These are phyloP conservation scores for Melastoma candidum DNA, from an alignment of 441 rosid species.

Conservation along the genomic window DNA sequence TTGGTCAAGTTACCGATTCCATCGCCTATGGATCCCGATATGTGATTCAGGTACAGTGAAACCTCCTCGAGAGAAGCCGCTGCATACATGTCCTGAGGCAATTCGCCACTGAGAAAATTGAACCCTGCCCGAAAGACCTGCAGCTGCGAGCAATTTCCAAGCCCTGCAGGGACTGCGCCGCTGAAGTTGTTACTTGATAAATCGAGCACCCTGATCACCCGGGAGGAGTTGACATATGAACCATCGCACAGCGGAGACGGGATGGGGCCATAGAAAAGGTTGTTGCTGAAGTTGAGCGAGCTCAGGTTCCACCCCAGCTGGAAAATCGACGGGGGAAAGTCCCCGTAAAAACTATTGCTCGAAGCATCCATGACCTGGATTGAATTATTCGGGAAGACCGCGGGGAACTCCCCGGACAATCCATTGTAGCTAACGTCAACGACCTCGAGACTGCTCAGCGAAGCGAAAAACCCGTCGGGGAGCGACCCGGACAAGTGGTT, in stretches of 20 bases:
- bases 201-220: slow-evolving; percentile 32
- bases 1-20: slow-evolving; percentile 32
- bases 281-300: slow-evolving; percentile 62
- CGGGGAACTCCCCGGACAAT: slow-evolving; percentile 39
- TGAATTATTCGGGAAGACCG: slow-evolving; percentile 13
- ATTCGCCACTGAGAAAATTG: slow-evolving; percentile 52
- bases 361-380: slow-evolving; percentile 38
- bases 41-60: slow-evolving; percentile 41
- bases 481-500: slow-evolving; percentile 44
- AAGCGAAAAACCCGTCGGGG: slow-evolving; percentile 26
- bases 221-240: slow-evolving; percentile 20
- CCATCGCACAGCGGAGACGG: slow-evolving; percentile 45
- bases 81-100: slow-evolving; percentile 52
- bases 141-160: slow-evolving; percentile 48
- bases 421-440: slow-evolving; percentile 57
- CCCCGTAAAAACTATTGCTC: slow-evolving; percentile 43
- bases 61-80: slow-evolving; percentile 36
- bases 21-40: slow-evolving; percentile 43
- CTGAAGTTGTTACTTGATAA: slow-evolving; percentile 49
- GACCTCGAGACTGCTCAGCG: slow-evolving; percentile 26
- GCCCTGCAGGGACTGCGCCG: slow-evolving; percentile 33
- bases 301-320: slow-evolving; percentile 38
- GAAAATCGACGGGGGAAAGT: slow-evolving; percentile 25
- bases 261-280: slow-evolving; percentile 52
- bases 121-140: slow-evolving; percentile 51